Conservation (phyloP, 805 yeast genomes). For the Suhomyces emberorum region DNA sequence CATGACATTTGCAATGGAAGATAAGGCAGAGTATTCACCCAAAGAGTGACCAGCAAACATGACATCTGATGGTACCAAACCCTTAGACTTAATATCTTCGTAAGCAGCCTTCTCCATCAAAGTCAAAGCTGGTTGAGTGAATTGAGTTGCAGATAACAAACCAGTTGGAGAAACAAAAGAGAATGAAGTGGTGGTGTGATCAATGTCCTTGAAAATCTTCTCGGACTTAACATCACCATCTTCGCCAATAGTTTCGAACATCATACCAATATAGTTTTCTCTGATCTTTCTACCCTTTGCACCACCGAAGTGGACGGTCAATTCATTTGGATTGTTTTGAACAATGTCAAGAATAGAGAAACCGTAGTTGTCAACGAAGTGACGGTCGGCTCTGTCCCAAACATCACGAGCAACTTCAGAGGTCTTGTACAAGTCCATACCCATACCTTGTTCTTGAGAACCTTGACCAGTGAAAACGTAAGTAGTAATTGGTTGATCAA, state of each 20-base stretch:
- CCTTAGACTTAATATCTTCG: conserved; percentile 95
- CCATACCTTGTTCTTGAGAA: conserved; percentile 99
- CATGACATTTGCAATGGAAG: conserved; percentile 97
- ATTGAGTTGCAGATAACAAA: conserved; percentile 94
- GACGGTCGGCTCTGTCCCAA: conserved; percentile 97
- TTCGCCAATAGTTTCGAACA: conserved; percentile 89
- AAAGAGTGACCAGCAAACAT: conserved; percentile 99
- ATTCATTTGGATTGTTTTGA: conserved; percentile 89
- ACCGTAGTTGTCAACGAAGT: conserved; percentile 91
- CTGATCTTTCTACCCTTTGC: conserved; percentile 93
- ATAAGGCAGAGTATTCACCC: conserved; percentile 97
- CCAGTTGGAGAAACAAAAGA: conserved; percentile 94
- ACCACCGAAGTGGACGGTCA: conserved; percentile 97
- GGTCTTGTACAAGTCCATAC: conserved; percentile 94
- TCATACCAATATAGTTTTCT: conserved; percentile 93
- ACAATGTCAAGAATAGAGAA: conserved; percentile 96
- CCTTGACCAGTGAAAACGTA: conserved; percentile 99
- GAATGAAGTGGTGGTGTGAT: conserved; percentile 73
- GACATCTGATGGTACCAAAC: conserved; percentile 88
- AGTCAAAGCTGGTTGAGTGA: conserved; percentile 98
- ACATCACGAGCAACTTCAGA: conserved; percentile 91
- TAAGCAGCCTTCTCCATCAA: conserved; percentile 98
- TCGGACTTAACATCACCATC: conserved; percentile 84
- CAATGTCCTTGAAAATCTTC: conserved; percentile 92
- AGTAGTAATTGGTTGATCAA: conserved; percentile 95